Evolutionary conservation across 2,329 filamentous ascomycete genomes (phyloP), one percentile per base, ranked within the genome.

Genomic region (Colletotrichum truncatum): DNA sequence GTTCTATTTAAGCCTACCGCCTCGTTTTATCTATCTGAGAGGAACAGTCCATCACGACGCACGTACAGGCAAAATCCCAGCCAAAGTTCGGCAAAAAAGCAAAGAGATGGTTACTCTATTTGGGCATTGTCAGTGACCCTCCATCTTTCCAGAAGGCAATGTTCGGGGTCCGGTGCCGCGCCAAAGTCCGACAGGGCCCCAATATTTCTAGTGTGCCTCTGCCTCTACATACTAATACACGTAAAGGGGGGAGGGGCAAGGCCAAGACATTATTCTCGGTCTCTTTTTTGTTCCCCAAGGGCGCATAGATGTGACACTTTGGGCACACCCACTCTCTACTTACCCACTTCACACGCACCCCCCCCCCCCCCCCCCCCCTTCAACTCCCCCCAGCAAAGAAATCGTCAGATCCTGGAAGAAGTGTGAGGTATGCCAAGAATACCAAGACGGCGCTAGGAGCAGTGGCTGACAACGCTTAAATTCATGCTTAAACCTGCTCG

Each of bases 391-490:
- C 21, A 23, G 30, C 26, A 32, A 23, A 49, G 48, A 39, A 55
- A 56, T 32, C 23, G 52, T 51, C 41, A 52, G 58, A 66, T 64
- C 58, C 67, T 41, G 66, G 54, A 65, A 60, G 63, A 67, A 66
- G 52, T 67, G 69, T 71, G 63, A 66, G 41, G 57, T 68, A 70
- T 76, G 79, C 79, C 78, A 81, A 81, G 79, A 70, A 70, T 54
- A 75, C 58, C 64, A 64, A 67, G 54, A 58, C 49, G 38, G 21
- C 66, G 64, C 66, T 68, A 68, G 64, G 43, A 52, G 25, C 26
- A 53, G 75, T 80, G 77, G 77, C 79, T 79, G 76, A 76, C 76
- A 81, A 82, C 78, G 80, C 79, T 82, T 82, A 82, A 82, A 82
- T 80, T 80, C 79, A 82, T 82, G 80, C 80, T 82, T 82, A 82